phyloP scores from a whole-genome alignment of 176 grass and related monocot species.

The Chloris gayana region DNA sequence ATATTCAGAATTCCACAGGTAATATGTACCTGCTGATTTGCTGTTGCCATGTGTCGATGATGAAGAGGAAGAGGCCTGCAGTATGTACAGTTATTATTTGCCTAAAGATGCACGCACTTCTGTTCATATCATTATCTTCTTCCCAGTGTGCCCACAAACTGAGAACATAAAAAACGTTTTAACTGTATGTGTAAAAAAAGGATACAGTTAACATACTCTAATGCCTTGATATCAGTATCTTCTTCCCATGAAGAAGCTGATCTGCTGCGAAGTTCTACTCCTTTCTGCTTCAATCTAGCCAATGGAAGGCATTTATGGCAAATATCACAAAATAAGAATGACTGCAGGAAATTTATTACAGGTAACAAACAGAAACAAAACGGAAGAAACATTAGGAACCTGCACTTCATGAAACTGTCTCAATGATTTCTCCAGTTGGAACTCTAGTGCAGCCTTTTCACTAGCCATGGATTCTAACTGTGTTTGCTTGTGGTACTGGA shows the following conservation, averaged over 20 bases:
- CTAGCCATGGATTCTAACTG: conserved; percentile 92
- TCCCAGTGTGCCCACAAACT: not conserved
- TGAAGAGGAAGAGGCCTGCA: conserved; percentile 96
- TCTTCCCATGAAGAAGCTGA: conserved; percentile 92
- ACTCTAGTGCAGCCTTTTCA: conserved; percentile 93
- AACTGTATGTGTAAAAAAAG: not conserved
- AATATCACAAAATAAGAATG: conserved; percentile 35
- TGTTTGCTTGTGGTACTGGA: conserved; percentile 99
- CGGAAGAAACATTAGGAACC: conserved; percentile 49
- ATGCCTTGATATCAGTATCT: conserved; percentile 96
- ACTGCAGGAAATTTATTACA: not conserved
- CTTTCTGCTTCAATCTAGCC: conserved; percentile 94
- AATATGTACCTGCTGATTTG: conserved; percentile 70
- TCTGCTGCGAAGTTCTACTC: conserved; percentile 69
- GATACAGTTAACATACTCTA: conserved; percentile 63
- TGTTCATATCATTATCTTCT: not conserved
- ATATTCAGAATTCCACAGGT: conserved; percentile 9
- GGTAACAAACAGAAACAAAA: conserved; percentile 24
- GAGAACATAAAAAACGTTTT: conserved; percentile 1
- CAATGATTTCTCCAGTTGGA: conserved; percentile 91
- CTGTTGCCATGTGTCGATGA: conserved; percentile 90
- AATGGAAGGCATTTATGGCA: conserved; percentile 29
- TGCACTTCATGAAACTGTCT: conserved; percentile 93
- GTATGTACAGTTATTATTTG: conserved; percentile 41
- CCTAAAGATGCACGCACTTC: conserved; percentile 18